A percentile compares a stretch with the other conserved stretches of the same genome.
Evolutionary conservation across 1,284 basidiomycete species (phyloP).

Genomic region (Ustilago esculenta): DNA sequence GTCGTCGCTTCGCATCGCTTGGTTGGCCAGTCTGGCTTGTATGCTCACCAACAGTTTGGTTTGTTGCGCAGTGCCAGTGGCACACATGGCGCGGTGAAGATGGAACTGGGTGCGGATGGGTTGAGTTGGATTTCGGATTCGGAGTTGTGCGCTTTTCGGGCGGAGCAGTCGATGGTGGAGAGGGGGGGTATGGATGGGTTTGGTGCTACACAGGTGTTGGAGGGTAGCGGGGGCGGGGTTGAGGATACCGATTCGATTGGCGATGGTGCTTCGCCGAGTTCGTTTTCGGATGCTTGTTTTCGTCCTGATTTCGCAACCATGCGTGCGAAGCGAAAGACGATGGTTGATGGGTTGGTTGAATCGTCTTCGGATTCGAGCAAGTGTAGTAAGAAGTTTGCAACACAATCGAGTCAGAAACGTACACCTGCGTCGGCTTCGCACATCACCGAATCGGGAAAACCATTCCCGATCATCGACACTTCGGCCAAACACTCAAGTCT

Average conservation of each 20-base stretch:
- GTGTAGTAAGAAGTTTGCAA: conserved; percentile 17
- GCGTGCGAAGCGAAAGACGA: conserved; percentile 33
- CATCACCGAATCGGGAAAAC: conserved; percentile 62
- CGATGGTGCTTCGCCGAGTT: conserved; percentile 32
- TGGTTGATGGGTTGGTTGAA: conserved; percentile 18
- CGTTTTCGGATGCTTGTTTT: conserved; percentile 26
- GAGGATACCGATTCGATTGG: conserved; percentile 33
- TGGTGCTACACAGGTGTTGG: too few relatives aligned
- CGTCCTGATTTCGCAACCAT: conserved; percentile 21
- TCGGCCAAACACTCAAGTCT: conserved; percentile 65
- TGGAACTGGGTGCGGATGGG: conserved; percentile 24
- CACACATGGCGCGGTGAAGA: too few relatives aligned
- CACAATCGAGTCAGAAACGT: conserved; percentile 35
- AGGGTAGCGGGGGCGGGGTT: too few relatives aligned
- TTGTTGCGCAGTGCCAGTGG: too few relatives aligned
- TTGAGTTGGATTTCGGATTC: too few relatives aligned
- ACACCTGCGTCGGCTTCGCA: conserved; percentile 63
- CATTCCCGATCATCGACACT: conserved; percentile 66
- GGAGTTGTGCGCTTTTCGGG: too few relatives aligned
- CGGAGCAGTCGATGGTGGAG: too few relatives aligned
- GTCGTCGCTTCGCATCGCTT: too few relatives aligned
- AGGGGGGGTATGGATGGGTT: too few relatives aligned
- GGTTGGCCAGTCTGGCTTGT: conserved; percentile 26
- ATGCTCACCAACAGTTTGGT: conserved; percentile 19
- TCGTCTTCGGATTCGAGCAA: conserved; percentile 10